Base-by-base conservation (phyloP, 2,329 filamentous ascomycete species). In the Trichoderma hamatum region DNA sequence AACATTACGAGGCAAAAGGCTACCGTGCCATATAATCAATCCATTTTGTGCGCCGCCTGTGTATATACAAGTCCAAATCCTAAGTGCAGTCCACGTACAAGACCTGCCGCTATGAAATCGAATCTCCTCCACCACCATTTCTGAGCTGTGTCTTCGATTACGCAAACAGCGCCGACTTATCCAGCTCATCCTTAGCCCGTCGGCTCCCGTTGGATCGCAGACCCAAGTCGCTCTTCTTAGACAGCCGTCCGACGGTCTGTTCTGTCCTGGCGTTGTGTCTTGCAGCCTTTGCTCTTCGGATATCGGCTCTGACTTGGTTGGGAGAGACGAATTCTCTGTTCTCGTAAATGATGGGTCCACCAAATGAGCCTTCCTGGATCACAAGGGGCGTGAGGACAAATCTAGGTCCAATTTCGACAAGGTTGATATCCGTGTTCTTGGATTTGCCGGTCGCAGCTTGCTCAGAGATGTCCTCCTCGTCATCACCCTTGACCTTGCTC, bases 261-360 rank as follows among this genome's bases (percentile, higher is more conserved):
- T 97, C 94, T 34, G 89, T 88, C 70, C 96, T 86, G 68, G 86
- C 85, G 73, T 92, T 92, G 82, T 96, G 95, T 73, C 89, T 89
- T 60, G 88, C 87, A 0, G 94, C 93, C 84, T 93, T 94, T 74
- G 87, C 84, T 80, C 88, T 84, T 74, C 93, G 86, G 74, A 97
- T 80, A 72, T 98, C 96, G 51, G 93, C 85, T 73, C 96, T 87
- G 72, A 98, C 89, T 82, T 97, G 93, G 87, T 99, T 99, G 11
- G 96, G 96, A 73, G 92, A 96, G 66, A 99, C 92, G 76, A 97
- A 99, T 79, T 97, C 91, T 85, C 93, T 96, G 84, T 98, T 98
- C 84, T 98, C 93, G 82, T 97, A 99, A 77, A 99, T 96, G 72
- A 98, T 93, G 3, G 96, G 95, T 0, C 96, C 96, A 66, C 95